These are phyloP conservation scores for Butyriboletus loyo DNA, from an alignment of 768 basidiomycete genomes.

Conservation along the genomic window DNA sequence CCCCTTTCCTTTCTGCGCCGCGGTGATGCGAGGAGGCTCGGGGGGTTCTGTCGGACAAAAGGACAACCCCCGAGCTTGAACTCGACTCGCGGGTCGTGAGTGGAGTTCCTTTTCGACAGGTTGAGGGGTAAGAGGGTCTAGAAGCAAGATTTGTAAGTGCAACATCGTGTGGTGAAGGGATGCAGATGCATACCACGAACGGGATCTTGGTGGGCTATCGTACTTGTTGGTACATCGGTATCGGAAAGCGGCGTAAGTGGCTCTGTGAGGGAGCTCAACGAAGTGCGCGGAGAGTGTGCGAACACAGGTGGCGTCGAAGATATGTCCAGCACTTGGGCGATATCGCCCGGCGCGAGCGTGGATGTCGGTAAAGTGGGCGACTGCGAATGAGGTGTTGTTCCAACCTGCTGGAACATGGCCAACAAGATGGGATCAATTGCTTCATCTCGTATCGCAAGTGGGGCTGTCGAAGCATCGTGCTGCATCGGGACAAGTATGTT, in stretches of 20 bases:
- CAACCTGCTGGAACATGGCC: conserved; percentile 23
- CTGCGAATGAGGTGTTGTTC: not conserved
- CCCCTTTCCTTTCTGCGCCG: conserved; percentile 19
- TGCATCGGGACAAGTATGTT: not conserved
- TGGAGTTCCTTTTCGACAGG: not conserved
- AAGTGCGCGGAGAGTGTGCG: conserved; percentile 29
- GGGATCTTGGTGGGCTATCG: not conserved
- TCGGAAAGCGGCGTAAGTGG: conserved; percentile 26
- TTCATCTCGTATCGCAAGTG: conserved; percentile 14
- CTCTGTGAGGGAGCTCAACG: conserved; percentile 30
- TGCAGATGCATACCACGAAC: conserved; percentile 7
- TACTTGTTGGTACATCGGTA: conserved; percentile 6
- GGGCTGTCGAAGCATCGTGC: not conserved
- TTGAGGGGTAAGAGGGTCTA: conserved; percentile 4
- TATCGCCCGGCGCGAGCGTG: not conserved
- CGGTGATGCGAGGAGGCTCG: not conserved
- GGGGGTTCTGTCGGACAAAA: not conserved
- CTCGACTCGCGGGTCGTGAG: not conserved
- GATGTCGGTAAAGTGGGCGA: not conserved
- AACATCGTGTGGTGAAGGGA: not conserved
- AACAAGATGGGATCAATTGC: conserved; percentile 34
- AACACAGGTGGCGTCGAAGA: conserved; percentile 20
- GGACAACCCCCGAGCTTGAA: not conserved
- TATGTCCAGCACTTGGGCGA: conserved; percentile 1
- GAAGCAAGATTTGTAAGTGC: conserved; percentile 3